Percentiles rank a stretch among this genome's conserved stretches.
These are phyloP conservation scores for Yarrowia keelungensis DNA, from an alignment of 805 yeast species.

Conservation along the genomic window DNA sequence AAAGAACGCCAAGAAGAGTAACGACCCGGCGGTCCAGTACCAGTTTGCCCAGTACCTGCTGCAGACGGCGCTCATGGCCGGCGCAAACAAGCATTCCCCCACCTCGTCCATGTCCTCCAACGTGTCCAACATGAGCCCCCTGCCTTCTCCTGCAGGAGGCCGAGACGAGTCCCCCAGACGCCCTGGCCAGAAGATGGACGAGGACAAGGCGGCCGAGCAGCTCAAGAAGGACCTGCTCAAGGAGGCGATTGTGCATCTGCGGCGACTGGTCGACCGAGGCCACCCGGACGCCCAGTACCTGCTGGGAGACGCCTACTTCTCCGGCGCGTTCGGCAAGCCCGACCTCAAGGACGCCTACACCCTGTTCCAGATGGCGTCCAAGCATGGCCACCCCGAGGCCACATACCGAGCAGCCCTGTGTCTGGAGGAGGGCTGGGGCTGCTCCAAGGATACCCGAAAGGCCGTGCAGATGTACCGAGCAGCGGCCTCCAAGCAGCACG, in stretches of 20 bases:
- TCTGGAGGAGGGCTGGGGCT: slow-evolving; percentile 93
- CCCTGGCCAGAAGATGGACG: slow-evolving; percentile 1
- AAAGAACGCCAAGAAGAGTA: slow-evolving; percentile 80
- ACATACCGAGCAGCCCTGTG: slow-evolving; percentile 92
- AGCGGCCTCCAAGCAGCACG: slow-evolving; percentile 91
- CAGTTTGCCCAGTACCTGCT: slow-evolving; percentile 91
- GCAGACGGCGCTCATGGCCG: slow-evolving; percentile 70
- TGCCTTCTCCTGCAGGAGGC: slow-evolving; percentile 18
- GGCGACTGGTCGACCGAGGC: slow-evolving; percentile 77
- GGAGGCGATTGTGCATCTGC: slow-evolving; percentile 77
- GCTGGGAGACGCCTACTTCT: slow-evolving; percentile 85
- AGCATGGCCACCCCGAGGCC: slow-evolving; percentile 89
- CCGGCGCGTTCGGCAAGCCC: slow-evolving; percentile 81
- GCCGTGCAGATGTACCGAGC: slow-evolving; percentile 81
- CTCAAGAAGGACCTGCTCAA: slow-evolving; percentile 66
- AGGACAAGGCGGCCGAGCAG: slow-evolving; percentile 41
- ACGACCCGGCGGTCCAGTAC: slow-evolving; percentile 85
- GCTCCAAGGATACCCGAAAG: slow-evolving; percentile 84
- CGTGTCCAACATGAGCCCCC: slow-evolving; percentile 23
- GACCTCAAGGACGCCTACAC: slow-evolving; percentile 78
- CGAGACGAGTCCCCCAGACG: slow-evolving; percentile 28
- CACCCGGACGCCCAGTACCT: slow-evolving; percentile 90
- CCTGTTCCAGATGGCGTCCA: slow-evolving; percentile 87
- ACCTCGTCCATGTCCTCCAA: slow-evolving; percentile 21
- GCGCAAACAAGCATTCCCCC: slow-evolving; percentile 40